Base-by-base conservation (phyloP, 805 yeast genomes). In the Saccharomycopsis sp. region DNA sequence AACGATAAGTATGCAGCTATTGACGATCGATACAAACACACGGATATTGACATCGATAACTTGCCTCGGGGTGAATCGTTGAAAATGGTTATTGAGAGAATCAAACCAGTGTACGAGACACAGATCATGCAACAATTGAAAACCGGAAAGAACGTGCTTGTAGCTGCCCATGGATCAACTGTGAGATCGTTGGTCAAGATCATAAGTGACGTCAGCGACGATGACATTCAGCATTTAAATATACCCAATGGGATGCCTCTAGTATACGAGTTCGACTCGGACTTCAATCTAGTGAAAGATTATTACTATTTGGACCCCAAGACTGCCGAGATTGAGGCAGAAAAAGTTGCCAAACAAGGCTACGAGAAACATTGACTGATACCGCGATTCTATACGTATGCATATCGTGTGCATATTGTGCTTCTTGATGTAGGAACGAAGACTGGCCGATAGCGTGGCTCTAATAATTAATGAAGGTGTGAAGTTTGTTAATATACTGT, bases 221-320 rank as follows among this genome's bases (percentile, higher is more conserved):
- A 78, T 2, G 87, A 81, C 52, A 87, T 88, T 64, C 85, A 87
- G 57, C 79, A 82, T 53, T 78, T 88, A 62, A 87, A 88, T 73
- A 85, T 88, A 57, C 94, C 95, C 29, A 88, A 90, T 67, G 94
- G 91, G 57, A 86, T 87, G 54, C 96, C 96, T 51, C 75, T 88
- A 71, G 84, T 83, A 53, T 74, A 87, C 63, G 84, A 83, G 65
- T 72, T 87, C 64, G 83, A 82, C 65, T 48, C 76, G 53, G 65
- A 73, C 21, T 76, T 75, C 68, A 70, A 72, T 66, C 81, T 78
- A 66, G 74, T 73, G 65, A 76, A 72, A 68, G 80, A 78, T 41
- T 84, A 84, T 63, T 81, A 78, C 67, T 88, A 87, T 73, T 74
- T 88, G 65, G 96, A 88, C 71, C 94, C 92, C 5, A 89, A 85